Percentiles rank a stretch among this genome's conserved stretches.
Evolutionary conservation across 176 grass and related monocot genomes (phyloP).

Genomic region (Musa schizocarpa): DNA sequence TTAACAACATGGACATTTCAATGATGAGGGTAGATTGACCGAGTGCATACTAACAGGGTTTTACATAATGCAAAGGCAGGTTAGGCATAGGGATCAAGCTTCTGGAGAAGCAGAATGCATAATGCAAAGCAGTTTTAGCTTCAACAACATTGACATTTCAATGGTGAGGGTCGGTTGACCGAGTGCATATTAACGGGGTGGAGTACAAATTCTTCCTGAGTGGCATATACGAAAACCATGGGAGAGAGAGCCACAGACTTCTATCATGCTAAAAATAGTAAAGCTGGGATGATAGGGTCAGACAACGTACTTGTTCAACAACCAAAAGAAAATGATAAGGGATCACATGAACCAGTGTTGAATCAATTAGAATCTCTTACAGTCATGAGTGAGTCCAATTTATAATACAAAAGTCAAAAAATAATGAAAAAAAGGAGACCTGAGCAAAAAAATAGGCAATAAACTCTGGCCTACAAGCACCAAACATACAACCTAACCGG

Average conservation of each 20-base stretch:
- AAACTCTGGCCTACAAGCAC: too few species aligned
- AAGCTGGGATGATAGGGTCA: too few species aligned
- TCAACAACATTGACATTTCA: not conserved
- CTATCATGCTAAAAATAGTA: not conserved
- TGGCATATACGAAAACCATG: not conserved
- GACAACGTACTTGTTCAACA: not conserved
- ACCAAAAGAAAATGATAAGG: not conserved
- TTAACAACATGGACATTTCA: not conserved
- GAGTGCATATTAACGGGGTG: not conserved
- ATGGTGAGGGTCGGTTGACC: not conserved
- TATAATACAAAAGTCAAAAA: not conserved
- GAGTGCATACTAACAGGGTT: not conserved
- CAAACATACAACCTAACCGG: too few species aligned
- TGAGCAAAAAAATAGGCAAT: not conserved
- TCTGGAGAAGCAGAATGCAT: constrained; percentile 29
- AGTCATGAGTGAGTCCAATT: not conserved
- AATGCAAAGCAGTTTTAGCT: not conserved
- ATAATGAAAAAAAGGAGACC: not conserved
- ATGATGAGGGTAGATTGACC: not conserved
- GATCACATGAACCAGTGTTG: not conserved
- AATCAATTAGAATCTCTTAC: not conserved
- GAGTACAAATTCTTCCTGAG: not conserved
- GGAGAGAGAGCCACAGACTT: not conserved
- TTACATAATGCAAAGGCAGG: not conserved
- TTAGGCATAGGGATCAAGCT: constrained; percentile 57